Base-by-base conservation (phyloP, 495 filamentous ascomycete species). In the Penicillium samsonianum region DNA sequence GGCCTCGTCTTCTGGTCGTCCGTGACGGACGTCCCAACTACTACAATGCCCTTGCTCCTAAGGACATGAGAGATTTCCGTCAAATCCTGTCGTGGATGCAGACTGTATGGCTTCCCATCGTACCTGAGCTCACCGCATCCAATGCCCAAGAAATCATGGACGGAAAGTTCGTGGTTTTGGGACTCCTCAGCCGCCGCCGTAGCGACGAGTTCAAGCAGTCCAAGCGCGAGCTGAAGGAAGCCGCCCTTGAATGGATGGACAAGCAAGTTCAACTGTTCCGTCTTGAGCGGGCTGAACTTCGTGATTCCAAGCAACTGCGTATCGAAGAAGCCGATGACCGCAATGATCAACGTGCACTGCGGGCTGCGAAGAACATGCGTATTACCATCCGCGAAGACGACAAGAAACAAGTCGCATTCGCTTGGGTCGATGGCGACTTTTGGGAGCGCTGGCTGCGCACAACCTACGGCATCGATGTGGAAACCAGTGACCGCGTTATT, bases 401-500 rank as follows among this genome's bases (percentile, higher is more conserved):
- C 66, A 88, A 87, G 64, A 96, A 94, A 72, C 87, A 94, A 64
- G 91, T 97, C 23, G 81, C 86, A 4, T 98, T 98, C 75, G 94
- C 95, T n/a, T 98, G 95, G 95, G 90, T 98, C 8, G 94, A 98
- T 71, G 92, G 92, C 47, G 84, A 91, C 22, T 97, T 98, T 72
- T 98, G 94, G 94, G 92, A 97, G 70, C 82, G 93, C 37, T 98
- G 94, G 94, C 85, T 98, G 53, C 80, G 91, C 44, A 94, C 86
- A 17, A 96, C 92, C 0, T 98, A 96, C 68, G 94, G 95, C 40
- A 88, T 98, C 60, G 87, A 92, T 64, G 87, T 91, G 23, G 82
- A 80, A 40, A 87, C 91, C 44, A 90, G 92, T 38, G 94, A 98
- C 71, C 82, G 90, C 51, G 92, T 98, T 40, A 89, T 98, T 50